A percentile compares a stretch with the other conserved stretches of the same genome.
Conservation (phyloP, 176 grass and related monocot genomes). For the Bromus sterilis region DNA sequence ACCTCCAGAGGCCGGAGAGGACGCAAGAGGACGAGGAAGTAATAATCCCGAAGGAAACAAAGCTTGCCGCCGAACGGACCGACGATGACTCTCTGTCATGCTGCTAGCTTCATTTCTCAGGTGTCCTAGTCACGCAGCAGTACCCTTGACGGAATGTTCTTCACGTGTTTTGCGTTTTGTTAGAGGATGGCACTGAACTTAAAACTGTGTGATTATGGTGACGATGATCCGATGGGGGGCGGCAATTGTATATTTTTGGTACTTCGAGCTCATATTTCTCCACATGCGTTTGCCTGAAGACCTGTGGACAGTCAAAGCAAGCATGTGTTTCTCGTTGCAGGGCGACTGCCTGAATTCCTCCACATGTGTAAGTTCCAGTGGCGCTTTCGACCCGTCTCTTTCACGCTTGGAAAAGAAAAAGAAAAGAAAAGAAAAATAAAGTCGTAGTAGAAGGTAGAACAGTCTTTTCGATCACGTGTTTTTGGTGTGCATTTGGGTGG, state of each 20-base stretch:
- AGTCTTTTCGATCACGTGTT: not conserved
- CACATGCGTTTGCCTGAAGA: not conserved
- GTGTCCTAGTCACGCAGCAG: not conserved
- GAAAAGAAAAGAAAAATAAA: not conserved
- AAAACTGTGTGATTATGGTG: not conserved
- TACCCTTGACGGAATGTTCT: not conserved
- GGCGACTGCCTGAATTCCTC: not conserved
- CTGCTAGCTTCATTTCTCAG: not conserved
- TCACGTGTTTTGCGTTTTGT: constrained; percentile 16
- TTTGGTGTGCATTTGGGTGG: not conserved
- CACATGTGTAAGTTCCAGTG: not conserved
- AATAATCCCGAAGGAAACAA: not conserved
- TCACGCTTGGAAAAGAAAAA: not conserved
- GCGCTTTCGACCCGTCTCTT: not conserved
- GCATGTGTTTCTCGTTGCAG: constrained; percentile 21
- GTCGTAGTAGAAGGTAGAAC: not conserved
- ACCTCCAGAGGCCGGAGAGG: constrained; percentile 8
- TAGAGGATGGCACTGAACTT: not conserved
- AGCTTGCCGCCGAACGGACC: constrained; percentile 1
- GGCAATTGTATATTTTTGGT: not conserved
- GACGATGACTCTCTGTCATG: too few species aligned
- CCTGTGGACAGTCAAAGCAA: not conserved
- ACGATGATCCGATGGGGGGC: not conserved
- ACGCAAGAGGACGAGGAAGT: constrained; percentile 31
- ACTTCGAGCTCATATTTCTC: not conserved